Evolutionary conservation across 2,329 filamentous ascomycete species (phyloP), one percentile per base, ranked within the genome.

Genomic region (Clarireedia hainanense): DNA sequence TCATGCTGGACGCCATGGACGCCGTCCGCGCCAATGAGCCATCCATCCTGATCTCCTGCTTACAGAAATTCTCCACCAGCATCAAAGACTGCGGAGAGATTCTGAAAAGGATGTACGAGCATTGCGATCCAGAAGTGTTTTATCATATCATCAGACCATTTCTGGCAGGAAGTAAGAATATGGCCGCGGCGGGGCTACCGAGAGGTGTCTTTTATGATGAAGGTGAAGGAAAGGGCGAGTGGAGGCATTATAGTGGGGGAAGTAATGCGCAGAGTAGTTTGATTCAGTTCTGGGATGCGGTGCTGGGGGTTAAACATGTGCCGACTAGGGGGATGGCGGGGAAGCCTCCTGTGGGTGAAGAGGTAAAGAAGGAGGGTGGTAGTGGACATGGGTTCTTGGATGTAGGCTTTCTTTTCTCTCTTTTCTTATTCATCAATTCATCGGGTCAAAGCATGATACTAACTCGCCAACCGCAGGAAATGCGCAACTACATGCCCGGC

Each of bases 251-350:
- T 57, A 82, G 88, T n/a, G 92, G 92, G 17, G 92, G 92, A 4
- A 95, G 89, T 69, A 96, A 96, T 66, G 92, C 91, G 0, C 92
- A 97, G 71, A 92, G 88, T 70, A 95, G 89, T 0, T 76, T 96
- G 43, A 91, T 97, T 57, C 91, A 96, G 66, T 94, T 96, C 74
- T 90, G 96, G 70, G 92, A 97, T 68, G 80, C 95, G 14, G 81
- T 91, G 0, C 78, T 97, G 0, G 89, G 90, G 2, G 79, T 97
- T 14, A 85, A 95, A 65, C 92, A 97, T 72, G 67, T 66, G 1
- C 71, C 73, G 2, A 71, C 71, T 6, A 7, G 46, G 15, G 66
- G 14, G 61, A 4, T 34, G 9, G 30, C 9, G 30, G 10, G 9
- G 10, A 34, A 34, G 10, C 4, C 10, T 12, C 2, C 30, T 4